Percentiles rank a stretch among this genome's conserved stretches.
Evolutionary conservation across 2,329 filamentous ascomycete species (phyloP).

Genomic region (Fonsecaea erecta): DNA sequence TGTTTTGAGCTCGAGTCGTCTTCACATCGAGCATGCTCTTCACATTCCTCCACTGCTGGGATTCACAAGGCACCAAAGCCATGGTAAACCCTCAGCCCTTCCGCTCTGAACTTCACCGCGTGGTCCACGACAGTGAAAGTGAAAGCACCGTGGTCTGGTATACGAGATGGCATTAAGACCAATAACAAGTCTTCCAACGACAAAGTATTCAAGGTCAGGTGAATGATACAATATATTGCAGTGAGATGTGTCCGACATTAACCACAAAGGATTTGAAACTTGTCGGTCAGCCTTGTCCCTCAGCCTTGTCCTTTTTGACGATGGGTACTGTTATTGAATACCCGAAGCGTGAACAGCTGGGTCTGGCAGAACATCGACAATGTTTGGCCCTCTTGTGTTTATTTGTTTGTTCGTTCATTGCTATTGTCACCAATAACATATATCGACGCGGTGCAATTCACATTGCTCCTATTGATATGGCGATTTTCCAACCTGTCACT

Average conservation of each 20-base stretch:
- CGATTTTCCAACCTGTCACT: not conserved
- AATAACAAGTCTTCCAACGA: not conserved
- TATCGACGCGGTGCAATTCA: not conserved
- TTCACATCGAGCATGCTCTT: not conserved
- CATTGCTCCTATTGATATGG: not conserved
- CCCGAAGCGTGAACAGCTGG: not conserved
- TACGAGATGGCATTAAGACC: not conserved
- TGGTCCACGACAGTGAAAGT: not conserved
- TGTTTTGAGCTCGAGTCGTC: too few relatives aligned
- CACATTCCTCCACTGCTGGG: not conserved
- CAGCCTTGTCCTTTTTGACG: too few relatives aligned
- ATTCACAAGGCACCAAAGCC: not conserved
- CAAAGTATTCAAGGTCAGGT: not conserved
- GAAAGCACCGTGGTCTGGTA: not conserved
- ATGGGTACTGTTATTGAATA: not conserved
- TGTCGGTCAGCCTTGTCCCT: not conserved
- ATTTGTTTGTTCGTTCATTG: not conserved
- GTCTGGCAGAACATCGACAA: slow-evolving; percentile 11
- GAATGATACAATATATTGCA: not conserved
- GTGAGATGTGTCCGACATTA: not conserved
- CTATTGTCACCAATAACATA: not conserved
- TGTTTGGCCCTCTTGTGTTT: not conserved
- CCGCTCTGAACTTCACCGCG: not conserved
- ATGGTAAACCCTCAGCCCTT: not conserved
- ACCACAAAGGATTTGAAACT: not conserved